A percentile compares a stretch with the other conserved stretches of the same genome.
These are phyloP conservation scores for Fusarium foetens DNA, from an alignment of 2,329 filamentous ascomycete genomes.

Conservation along the genomic window DNA sequence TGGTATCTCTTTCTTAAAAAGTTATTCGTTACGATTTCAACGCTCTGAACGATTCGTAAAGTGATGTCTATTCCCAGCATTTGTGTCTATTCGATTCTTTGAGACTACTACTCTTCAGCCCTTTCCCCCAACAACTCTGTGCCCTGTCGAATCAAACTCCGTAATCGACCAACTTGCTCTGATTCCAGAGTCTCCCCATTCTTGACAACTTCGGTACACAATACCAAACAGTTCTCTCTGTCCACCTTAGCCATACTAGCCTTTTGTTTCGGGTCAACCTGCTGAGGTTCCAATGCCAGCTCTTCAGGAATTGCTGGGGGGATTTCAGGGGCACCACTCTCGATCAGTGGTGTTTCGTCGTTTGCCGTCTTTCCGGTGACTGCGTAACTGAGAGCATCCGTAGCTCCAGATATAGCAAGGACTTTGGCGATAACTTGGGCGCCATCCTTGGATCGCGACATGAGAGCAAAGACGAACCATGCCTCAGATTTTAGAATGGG, in stretches of 20 bases:
- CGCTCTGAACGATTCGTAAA: not conserved
- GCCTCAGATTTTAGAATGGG: constrained; percentile 68
- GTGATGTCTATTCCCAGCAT: constrained; percentile 1
- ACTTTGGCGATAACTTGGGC: constrained; percentile 57
- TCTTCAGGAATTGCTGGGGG: constrained; percentile 45
- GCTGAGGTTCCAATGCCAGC: constrained; percentile 59
- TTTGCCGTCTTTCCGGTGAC: constrained; percentile 56
- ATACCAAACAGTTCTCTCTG: constrained; percentile 69
- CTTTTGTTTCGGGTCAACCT: constrained; percentile 55
- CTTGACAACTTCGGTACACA: constrained; percentile 65
- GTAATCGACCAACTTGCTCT: constrained; percentile 54
- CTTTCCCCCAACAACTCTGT: constrained; percentile 55
- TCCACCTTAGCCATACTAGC: constrained; percentile 63
- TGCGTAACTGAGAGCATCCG: constrained; percentile 57
- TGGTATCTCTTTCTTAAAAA: constrained; percentile 35
- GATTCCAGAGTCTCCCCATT: constrained; percentile 54
- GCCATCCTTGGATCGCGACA: constrained; percentile 63
- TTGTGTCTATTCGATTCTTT: not conserved
- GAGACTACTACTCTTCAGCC: constrained; percentile 9
- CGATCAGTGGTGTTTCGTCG: constrained; percentile 33
- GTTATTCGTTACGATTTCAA: constrained; percentile 32
- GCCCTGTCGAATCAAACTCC: constrained; percentile 61
- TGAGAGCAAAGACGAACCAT: constrained; percentile 71
- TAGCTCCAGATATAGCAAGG: constrained; percentile 56
- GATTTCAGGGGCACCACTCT: constrained; percentile 18